phyloP scores from a whole-genome alignment of 1,139 yeast species.

The Pichia sp. region DNA sequence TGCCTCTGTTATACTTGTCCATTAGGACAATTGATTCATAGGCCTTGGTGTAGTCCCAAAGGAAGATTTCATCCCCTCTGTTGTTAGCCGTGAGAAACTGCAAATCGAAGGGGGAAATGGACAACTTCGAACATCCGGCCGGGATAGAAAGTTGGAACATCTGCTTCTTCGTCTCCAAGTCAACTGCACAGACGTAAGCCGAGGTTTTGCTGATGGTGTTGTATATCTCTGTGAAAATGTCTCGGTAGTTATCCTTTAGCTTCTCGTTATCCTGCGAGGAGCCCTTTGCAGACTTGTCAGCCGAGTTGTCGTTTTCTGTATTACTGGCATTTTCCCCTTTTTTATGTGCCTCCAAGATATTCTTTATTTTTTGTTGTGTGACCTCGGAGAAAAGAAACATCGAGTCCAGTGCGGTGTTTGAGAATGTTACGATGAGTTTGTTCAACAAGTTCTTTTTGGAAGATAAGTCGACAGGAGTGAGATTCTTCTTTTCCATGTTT shows the following conservation, averaged over 20 bases:
- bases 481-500: conserved; percentile 3
- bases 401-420: conserved; percentile 54
- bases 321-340: background rate
- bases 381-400: conserved; percentile 46
- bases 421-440: conserved; percentile 45
- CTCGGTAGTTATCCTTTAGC: conserved; percentile 21
- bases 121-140: conserved; percentile 57
- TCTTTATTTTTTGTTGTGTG: conserved; percentile 41
- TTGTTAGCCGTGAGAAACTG: conserved; percentile 52
- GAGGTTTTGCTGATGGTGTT: conserved; percentile 33
- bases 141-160: conserved; percentile 56
- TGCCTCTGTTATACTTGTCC: conserved; percentile 62
- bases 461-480: conserved; percentile 47
- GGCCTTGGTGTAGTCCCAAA: conserved; percentile 60
- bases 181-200: conserved; percentile 27
- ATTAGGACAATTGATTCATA: conserved; percentile 50
- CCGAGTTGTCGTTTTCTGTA: background rate
- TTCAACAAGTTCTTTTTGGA: conserved; percentile 43
- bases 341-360: conserved; percentile 33
- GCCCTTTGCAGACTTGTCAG: background rate
- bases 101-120: conserved; percentile 61
- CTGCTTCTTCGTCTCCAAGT: conserved; percentile 28
- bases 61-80: conserved; percentile 59
- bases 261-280: background rate
- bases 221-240: conserved; percentile 25